Base-by-base conservation (phyloP, 495 filamentous ascomycete genomes). In the Penicillium chermesinum region DNA sequence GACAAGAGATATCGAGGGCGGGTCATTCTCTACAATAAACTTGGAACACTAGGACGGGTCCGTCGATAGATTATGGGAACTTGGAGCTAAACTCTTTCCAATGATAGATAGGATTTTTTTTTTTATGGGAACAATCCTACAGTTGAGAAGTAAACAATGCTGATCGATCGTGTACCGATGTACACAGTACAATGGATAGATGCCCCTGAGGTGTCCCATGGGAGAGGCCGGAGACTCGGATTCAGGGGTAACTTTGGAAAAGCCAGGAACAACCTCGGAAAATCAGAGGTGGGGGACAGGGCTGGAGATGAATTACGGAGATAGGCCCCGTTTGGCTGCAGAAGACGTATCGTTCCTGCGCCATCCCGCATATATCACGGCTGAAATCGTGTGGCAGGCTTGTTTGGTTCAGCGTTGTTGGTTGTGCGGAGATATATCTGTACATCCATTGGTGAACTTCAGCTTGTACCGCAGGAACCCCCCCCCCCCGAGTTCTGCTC, bases 271-370 rank as follows among this genome's bases (percentile, higher is more conserved):
- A 38, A 12, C 3, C 15, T 19, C 38, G 17, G 22, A 40, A 22
- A 41, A 41, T 6, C 7, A 33, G n/a, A 21, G 17, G 16, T 1
- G 40, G 3, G 9, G 30, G 7, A 12, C 40, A 22, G 2, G 22
- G 25, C 27, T 22, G 35, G 45, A 36, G 12, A 47, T 34, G 16
- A 18, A 46, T 45, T 46, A 39, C 33, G 35, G 39, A 49, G 46
- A 46, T 33, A 10, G 14, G 47, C 15, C n/a, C 54, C 32, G 30
- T 41, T 19, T 38, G 32, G 12, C 14, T 52, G 58, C 57, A 57
- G 50, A 52, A 32, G 54, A 60, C 51, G 44, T 58, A 45, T 61
- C 57, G 49, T 58, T 58, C 53, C 56, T 62, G 57, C 48, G 40
- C 41, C n/a, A 33, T 44, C 37, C 32, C 49, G 39, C 49, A 44